A percentile compares a stretch with the other conserved stretches of the same genome.
Conservation (phyloP, 176 grass and related monocot genomes). For the Echinochloa phyllopogon region DNA sequence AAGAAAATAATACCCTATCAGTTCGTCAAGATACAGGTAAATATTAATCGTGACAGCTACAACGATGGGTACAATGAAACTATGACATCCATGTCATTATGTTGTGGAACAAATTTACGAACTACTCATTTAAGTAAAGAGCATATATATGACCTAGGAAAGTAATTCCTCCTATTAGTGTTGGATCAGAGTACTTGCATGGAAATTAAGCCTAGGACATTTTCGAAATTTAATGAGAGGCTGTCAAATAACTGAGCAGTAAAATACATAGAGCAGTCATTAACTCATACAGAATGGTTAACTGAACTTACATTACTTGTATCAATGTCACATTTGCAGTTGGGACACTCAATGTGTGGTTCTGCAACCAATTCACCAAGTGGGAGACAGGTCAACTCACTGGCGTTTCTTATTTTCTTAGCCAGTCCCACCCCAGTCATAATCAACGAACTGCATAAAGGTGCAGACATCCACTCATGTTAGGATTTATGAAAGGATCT, state of each 20-base stretch:
- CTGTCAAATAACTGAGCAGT: neutral
- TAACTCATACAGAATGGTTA: neutral
- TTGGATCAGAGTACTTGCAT: neutral
- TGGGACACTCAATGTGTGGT: slow-evolving; percentile 63
- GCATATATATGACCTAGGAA: neutral
- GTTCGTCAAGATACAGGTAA: too few relatives aligned
- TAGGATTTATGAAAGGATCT: neutral
- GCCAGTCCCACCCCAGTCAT: slow-evolving; percentile 54
- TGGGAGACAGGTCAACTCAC: slow-evolving; percentile 11
- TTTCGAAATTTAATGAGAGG: neutral
- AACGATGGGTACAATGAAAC: too few relatives aligned
- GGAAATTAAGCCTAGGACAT: neutral
- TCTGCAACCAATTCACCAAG: slow-evolving; percentile 52
- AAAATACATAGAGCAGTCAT: neutral
- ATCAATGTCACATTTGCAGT: slow-evolving; percentile 53
- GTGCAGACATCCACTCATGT: slow-evolving; percentile 1
- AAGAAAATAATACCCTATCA: too few relatives aligned
- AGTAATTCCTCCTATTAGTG: neutral
- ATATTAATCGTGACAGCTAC: too few relatives aligned
- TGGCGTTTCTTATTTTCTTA: slow-evolving; percentile 59
- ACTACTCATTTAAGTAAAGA: neutral
- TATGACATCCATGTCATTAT: neutral
- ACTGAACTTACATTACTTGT: slow-evolving; percentile 62
- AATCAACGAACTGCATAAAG: slow-evolving; percentile 64
- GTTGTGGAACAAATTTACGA: neutral